phyloP scores from a whole-genome alignment of 768 basidiomycete species.

The Hemileccinum impolitum region DNA sequence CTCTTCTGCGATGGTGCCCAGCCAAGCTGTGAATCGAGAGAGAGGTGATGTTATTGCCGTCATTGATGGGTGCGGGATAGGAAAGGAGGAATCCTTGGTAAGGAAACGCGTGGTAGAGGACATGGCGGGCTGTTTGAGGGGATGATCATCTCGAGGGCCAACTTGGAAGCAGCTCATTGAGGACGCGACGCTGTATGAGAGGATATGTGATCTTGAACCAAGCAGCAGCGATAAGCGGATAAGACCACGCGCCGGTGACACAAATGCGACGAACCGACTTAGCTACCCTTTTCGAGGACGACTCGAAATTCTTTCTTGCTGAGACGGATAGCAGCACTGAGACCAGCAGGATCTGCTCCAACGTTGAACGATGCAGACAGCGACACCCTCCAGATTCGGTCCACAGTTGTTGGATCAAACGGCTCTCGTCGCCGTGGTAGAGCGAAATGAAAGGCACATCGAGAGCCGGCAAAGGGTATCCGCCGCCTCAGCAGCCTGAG shows the following conservation, averaged over 20 bases:
- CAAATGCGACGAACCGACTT: constrained; percentile 65
- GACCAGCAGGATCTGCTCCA: constrained; percentile 91
- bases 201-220: constrained; percentile 78
- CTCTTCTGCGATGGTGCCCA: constrained; percentile 80
- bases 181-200: constrained; percentile 88
- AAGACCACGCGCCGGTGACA: background rate
- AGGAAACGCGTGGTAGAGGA: constrained; percentile 84
- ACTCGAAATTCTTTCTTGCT: constrained; percentile 88
- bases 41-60: constrained; percentile 90
- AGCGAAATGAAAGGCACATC: constrained; percentile 20
- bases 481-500: constrained; percentile 11
- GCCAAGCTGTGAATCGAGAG: constrained; percentile 90
- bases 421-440: constrained; percentile 25
- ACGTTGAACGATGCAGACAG: constrained; percentile 99
- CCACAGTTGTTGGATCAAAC: constrained; percentile 59
- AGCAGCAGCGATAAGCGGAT: background rate
- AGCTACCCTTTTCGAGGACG: constrained; percentile 91
- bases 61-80: constrained; percentile 96
- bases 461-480: background rate
- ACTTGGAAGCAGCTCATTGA: constrained; percentile 86
- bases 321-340: constrained; percentile 92
- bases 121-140: constrained; percentile 75
- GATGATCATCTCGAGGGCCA: constrained; percentile 73
- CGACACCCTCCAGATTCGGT: constrained; percentile 88
- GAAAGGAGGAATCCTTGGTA: constrained; percentile 63